phyloP scores from a whole-genome alignment of 2,329 filamentous ascomycete genomes.

The Diplodia mutila region DNA sequence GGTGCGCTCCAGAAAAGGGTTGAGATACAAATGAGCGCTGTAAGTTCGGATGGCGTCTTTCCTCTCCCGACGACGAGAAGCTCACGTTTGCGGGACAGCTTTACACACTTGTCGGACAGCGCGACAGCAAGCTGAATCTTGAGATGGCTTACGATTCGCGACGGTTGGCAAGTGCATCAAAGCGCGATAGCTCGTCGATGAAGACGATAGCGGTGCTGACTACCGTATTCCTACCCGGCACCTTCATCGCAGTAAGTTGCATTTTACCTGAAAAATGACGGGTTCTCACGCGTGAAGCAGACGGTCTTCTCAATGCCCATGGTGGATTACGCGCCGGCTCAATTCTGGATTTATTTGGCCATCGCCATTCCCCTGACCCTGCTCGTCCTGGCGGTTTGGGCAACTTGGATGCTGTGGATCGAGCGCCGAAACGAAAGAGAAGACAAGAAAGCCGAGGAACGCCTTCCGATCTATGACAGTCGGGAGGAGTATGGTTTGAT shows the following conservation, averaged over 20 bases:
- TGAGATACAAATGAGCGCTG: background rate
- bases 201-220: conserved; percentile 27
- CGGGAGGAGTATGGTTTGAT: background rate
- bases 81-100: background rate
- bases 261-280: too few relatives aligned
- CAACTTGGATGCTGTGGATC: conserved; percentile 6
- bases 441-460: background rate
- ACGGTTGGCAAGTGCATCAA: background rate
- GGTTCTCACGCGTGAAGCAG: background rate
- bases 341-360: conserved; percentile 23
- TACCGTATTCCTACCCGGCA: conserved; percentile 25
- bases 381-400: conserved; percentile 6
- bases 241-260: conserved; percentile 26
- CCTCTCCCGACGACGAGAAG: background rate
- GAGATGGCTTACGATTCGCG: background rate
- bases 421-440: background rate
- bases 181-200: conserved; percentile 25
- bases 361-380: conserved; percentile 24
- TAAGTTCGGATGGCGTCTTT: background rate
- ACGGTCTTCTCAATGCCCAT: conserved; percentile 20
- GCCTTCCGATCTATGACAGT: background rate
- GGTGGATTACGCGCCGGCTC: background rate
- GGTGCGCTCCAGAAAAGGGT: background rate
- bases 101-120: background rate
- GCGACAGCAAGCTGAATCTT: conserved; percentile 2